A percentile compares a stretch with the other conserved stretches of the same genome.
These are phyloP conservation scores for Acacia acuminata DNA, from an alignment of 306 rosid species.

Conservation along the genomic window DNA sequence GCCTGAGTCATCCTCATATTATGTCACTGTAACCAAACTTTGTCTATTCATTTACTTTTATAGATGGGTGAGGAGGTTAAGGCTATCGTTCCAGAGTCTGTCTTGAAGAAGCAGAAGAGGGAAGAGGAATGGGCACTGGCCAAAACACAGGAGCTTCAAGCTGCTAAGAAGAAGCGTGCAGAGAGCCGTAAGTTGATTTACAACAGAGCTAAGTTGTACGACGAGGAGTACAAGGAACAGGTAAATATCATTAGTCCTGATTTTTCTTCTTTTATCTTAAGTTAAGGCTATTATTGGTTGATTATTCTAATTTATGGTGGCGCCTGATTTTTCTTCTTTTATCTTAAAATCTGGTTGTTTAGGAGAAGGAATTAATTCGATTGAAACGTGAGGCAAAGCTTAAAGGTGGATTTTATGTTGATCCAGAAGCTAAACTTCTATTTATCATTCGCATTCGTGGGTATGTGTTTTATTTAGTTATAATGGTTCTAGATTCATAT, in stretches of 20 bases:
- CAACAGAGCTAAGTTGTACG: slow-evolving; percentile 68
- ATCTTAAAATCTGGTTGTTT: not conserved
- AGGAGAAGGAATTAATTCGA: slow-evolving; percentile 67
- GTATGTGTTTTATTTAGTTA: slow-evolving; percentile 38
- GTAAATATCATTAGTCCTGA: slow-evolving; percentile 31
- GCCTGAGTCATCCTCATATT: not conserved
- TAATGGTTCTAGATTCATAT: not conserved
- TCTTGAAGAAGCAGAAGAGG: slow-evolving; percentile 78
- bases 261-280: no score
- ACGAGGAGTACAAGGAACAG: slow-evolving; percentile 61
- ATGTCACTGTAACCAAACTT: not conserved
- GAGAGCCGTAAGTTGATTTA: slow-evolving; percentile 69
- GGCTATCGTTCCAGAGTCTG: slow-evolving; percentile 68
- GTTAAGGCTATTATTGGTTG: not conserved
- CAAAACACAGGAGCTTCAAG: slow-evolving; percentile 51
- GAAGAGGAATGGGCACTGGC: slow-evolving; percentile 81
- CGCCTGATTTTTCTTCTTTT: no score
- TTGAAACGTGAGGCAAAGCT: slow-evolving; percentile 88
- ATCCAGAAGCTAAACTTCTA: slow-evolving; percentile 85
- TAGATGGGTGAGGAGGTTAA: slow-evolving; percentile 72
- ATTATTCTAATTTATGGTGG: not conserved
- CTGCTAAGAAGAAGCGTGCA: slow-evolving; percentile 62
- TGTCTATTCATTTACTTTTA: not conserved
- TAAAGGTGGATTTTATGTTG: slow-evolving; percentile 94
- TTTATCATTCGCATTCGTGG: slow-evolving; percentile 84